phyloP scores from a whole-genome alignment of 345 rosid genomes.

The Salix caprea region DNA sequence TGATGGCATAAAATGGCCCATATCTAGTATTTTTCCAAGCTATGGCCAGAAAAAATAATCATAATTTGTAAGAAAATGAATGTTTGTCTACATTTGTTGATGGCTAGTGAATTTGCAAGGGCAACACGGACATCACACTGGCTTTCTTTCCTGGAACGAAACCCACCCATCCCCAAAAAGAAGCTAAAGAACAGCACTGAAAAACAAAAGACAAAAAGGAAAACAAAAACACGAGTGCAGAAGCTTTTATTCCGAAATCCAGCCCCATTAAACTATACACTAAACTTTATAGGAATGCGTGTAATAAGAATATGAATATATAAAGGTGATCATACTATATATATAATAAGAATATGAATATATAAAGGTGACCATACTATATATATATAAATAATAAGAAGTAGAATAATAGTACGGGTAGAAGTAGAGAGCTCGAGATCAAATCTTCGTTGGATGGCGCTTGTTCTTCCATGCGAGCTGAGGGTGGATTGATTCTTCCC shows the following conservation, averaged over 20 bases:
- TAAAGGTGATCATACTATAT: neutral
- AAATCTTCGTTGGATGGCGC: slow-evolving; percentile 55
- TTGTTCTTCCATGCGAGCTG: slow-evolving; percentile 31
- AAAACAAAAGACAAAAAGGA: neutral
- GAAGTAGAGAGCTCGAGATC: neutral
- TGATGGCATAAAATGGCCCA: too few species aligned
- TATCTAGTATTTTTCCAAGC: neutral
- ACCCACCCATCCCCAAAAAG: neutral
- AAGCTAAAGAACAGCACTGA: neutral
- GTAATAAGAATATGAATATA: neutral
- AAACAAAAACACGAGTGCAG: neutral
- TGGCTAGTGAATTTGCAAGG: neutral
- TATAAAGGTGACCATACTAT: neutral
- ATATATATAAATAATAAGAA: too few species aligned
- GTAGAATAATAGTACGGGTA: neutral
- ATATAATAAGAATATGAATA: neutral
- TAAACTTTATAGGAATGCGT: neutral
- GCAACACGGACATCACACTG: neutral
- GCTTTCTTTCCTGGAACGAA: neutral
- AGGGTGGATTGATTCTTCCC: slow-evolving; percentile 25
- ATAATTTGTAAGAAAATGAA: too few species aligned
- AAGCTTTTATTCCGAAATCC: neutral
- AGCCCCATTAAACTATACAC: neutral
- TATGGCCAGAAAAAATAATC: too few species aligned
- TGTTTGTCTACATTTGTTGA: neutral